Evolutionary conservation across 768 basidiomycete genomes (phyloP).

Genomic region (Hortiboletus flavorubellus): DNA sequence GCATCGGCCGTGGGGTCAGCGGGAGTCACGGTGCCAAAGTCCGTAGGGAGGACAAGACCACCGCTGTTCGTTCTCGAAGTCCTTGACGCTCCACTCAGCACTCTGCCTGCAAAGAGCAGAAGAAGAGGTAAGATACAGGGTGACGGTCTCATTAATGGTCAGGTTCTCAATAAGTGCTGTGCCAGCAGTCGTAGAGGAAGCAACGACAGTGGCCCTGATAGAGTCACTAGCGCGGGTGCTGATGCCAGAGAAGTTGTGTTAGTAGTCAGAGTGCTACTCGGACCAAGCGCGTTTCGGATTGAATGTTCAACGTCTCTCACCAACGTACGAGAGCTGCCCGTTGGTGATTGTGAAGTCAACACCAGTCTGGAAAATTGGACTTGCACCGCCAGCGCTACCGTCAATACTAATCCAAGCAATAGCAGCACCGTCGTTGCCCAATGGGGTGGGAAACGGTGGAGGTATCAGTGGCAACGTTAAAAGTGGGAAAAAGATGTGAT

Average conservation of each 20-base stretch:
- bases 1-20: constrained; percentile 7
- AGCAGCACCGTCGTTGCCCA: constrained; percentile 8
- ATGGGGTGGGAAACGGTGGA: constrained; percentile 19
- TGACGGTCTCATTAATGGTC: constrained; percentile 10
- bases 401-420: constrained; percentile 28
- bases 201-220: constrained; percentile 16
- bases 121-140: constrained; percentile 6
- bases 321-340: constrained; percentile 7
- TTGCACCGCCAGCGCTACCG: not conserved
- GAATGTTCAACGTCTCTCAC: not conserved
- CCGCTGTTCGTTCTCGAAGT: constrained; percentile 7
- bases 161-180: constrained; percentile 17
- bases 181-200: constrained; percentile 20
- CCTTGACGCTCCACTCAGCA: constrained; percentile 26
- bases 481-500: constrained; percentile 7
- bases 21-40: constrained; percentile 24
- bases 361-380: constrained; percentile 18
- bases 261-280: constrained; percentile 20
- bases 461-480: constrained; percentile 17
- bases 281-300: constrained; percentile 13
- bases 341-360: constrained; percentile 6
- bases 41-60: constrained; percentile 4
- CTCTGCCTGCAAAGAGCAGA: constrained; percentile 15
- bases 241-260: constrained; percentile 14
- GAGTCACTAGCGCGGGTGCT: constrained; percentile 13